These are phyloP conservation scores for Cyberlindnera mrakii DNA, from an alignment of 805 yeast species.

Conservation along the genomic window DNA sequence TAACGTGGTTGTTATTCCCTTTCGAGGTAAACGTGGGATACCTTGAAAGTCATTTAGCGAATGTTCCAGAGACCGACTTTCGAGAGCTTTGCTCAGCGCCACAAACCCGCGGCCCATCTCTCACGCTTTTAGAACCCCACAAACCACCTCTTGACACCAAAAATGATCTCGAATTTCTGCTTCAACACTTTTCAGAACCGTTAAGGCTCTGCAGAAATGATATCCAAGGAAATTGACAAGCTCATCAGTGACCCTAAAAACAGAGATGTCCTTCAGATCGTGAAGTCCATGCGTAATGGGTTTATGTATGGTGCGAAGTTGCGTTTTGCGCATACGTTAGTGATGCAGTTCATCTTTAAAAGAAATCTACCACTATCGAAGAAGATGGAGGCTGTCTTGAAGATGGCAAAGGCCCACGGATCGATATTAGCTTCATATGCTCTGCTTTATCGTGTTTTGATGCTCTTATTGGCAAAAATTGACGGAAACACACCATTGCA, in stretches of 20 bases:
- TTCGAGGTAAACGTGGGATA: no score
- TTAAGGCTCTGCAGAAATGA: no score
- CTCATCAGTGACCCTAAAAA: slow-evolving; percentile 28
- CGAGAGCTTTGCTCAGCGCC: no score
- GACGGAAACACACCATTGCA: slow-evolving; percentile 15
- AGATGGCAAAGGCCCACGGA: slow-evolving; percentile 52
- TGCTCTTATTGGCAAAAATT: slow-evolving; percentile 24
- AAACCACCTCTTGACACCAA: no score
- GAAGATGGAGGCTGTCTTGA: slow-evolving; percentile 39
- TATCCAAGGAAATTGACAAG: slow-evolving; percentile 12
- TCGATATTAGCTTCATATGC: slow-evolving; percentile 51
- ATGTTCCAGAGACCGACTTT: no score
- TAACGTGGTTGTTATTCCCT: slow-evolving; percentile 4
- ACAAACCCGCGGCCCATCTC: no score
- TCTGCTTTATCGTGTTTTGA: slow-evolving; percentile 38
- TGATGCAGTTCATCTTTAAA: slow-evolving; percentile 47
- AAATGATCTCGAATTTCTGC: no score
- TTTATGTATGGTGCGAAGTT: slow-evolving; percentile 56
- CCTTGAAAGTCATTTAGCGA: no score
- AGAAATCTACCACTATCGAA: slow-evolving; percentile 27
- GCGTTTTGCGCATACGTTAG: slow-evolving; percentile 59
- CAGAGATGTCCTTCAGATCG: slow-evolving; percentile 29
- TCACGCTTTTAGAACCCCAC: no score
- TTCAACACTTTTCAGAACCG: no score
- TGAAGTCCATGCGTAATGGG: slow-evolving; percentile 37